These are phyloP conservation scores for Leccinum imitatum DNA, from an alignment of 768 basidiomycete species.

Conservation along the genomic window DNA sequence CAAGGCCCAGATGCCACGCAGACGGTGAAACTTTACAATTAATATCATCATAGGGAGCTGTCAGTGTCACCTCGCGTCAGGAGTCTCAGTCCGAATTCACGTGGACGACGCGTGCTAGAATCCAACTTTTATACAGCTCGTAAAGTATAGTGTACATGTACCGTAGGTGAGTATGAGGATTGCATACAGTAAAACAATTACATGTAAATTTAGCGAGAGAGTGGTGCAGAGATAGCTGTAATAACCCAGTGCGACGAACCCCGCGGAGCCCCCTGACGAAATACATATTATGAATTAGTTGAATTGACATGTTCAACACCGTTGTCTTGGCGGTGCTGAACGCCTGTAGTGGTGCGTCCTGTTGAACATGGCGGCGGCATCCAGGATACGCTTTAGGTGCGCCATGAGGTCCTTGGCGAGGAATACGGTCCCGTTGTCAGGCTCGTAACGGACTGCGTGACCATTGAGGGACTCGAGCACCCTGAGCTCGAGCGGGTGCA, in stretches of 20 bases:
- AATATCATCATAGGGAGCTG: background rate
- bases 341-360: constrained; percentile 6
- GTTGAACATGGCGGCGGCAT: constrained; percentile 22
- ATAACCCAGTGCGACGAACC: background rate
- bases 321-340: constrained; percentile 5
- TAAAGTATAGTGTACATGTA: background rate
- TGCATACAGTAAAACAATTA: background rate
- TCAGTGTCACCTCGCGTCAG: constrained; percentile 7
- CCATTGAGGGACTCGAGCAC: constrained; percentile 54
- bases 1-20: background rate
- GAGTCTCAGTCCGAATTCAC: background rate
- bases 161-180: background rate
- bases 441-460: constrained; percentile 50
- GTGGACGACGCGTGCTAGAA: background rate
- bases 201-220: background rate
- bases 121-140: background rate
- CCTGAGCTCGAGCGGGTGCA: constrained; percentile 37
- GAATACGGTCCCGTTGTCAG: constrained; percentile 59
- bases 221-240: background rate
- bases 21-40: background rate
- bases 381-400: constrained; percentile 29
- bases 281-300: background rate
- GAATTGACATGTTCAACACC: constrained; percentile 7
- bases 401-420: constrained; percentile 46
- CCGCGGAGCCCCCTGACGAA: background rate